These are phyloP conservation scores for Mycena belliarum DNA, from an alignment of 768 basidiomycete species.

Conservation along the genomic window DNA sequence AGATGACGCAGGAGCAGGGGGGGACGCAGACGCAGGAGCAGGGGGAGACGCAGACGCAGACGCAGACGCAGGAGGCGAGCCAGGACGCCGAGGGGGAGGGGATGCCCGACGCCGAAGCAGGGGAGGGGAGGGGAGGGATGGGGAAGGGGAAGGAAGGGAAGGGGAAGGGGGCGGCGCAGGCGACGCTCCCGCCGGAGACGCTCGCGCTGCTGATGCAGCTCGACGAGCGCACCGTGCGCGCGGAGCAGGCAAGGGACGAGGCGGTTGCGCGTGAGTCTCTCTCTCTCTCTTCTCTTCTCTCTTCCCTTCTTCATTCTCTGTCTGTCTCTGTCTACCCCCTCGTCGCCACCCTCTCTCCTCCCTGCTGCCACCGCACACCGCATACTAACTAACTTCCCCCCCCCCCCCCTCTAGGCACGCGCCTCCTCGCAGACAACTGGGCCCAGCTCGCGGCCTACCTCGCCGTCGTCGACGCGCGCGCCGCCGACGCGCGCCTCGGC, in stretches of 20 bases:
- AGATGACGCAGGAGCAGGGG: too few relatives aligned
- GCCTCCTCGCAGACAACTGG: slow-evolving; percentile 52
- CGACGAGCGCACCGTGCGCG: slow-evolving; percentile 50
- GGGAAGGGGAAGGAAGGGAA: too few relatives aligned
- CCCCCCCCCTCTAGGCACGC: not conserved
- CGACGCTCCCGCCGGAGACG: not conserved
- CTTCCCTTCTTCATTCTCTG: not conserved
- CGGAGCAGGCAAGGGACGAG: slow-evolving; percentile 58
- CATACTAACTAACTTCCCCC: not conserved
- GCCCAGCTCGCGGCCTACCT: slow-evolving; percentile 51
- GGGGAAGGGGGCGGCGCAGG: too few relatives aligned
- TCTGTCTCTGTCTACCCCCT: not conserved
- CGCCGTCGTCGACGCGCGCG: slow-evolving; percentile 42
- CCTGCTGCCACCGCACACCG: too few relatives aligned
- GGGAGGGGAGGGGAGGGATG: too few relatives aligned
- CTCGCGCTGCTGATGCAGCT: slow-evolving; percentile 35
- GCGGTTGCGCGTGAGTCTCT: slow-evolving; percentile 21
- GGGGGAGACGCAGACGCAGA: too few relatives aligned
- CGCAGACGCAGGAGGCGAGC: not conserved
- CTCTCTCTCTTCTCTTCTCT: not conserved
- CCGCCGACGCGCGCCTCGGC: slow-evolving; percentile 49
- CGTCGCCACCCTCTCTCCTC: too few relatives aligned
- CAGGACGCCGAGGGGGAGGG: too few relatives aligned
- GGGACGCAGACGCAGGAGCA: too few relatives aligned
- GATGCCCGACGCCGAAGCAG: too few relatives aligned